Evolutionary conservation across 208 protist genomes (phyloP).

Genomic region (Leishmania lainsoni): DNA sequence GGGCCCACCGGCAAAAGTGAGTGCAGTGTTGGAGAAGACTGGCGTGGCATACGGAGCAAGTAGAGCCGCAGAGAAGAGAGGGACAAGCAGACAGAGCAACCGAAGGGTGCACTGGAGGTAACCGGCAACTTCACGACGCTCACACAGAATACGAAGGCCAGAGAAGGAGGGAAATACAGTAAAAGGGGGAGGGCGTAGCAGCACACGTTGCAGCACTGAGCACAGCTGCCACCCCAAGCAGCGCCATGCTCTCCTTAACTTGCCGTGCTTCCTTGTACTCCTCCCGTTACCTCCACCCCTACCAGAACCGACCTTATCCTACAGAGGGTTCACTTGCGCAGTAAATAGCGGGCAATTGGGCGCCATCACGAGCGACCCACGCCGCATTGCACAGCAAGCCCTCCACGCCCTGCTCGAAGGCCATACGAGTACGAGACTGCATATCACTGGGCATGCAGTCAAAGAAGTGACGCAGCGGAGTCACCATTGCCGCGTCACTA

Average conservation of each 20-base stretch:
- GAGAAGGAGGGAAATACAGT: not conserved
- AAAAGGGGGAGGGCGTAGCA: too few species aligned
- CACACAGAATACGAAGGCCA: not conserved
- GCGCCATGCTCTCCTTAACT: not conserved
- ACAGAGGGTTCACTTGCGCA: not conserved
- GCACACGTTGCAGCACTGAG: not conserved
- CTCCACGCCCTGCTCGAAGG: constrained; percentile 44
- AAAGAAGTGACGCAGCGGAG: constrained; percentile 48
- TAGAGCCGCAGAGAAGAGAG: not conserved
- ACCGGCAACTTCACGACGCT: not conserved
- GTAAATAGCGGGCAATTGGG: constrained; percentile 18
- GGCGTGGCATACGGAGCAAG: not conserved
- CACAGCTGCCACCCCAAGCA: not conserved
- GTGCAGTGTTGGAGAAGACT: not conserved
- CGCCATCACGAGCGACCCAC: constrained; percentile 40
- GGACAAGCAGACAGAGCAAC: not conserved
- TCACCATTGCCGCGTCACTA: constrained; percentile 38
- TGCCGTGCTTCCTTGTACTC: not conserved
- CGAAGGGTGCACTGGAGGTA: not conserved
- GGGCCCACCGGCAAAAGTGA: not conserved
- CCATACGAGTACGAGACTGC: constrained; percentile 21
- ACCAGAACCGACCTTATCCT: not conserved
- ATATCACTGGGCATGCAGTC: constrained; percentile 14
- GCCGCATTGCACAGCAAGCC: constrained; percentile 46
- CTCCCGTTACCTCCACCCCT: not conserved